Evolutionary conservation across 306 rosid species (phyloP), one percentile per base, ranked within the genome.

Genomic region (Prunus armeniaca): DNA sequence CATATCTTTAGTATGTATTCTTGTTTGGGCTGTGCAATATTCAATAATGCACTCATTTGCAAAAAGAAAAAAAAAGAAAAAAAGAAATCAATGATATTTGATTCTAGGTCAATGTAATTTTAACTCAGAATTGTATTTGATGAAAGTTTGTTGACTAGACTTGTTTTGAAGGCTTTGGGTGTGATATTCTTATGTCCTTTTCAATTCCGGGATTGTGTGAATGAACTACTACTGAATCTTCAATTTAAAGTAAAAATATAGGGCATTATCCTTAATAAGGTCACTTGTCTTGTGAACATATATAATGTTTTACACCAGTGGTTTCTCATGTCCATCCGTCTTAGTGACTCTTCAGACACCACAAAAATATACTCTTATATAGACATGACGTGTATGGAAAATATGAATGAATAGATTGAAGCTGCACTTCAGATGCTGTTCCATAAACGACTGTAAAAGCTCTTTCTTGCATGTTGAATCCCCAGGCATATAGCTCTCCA

Each of bases 401-500:
- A 22, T 54, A 54, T 71, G 81, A 38, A 68, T 72, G 63, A 60
- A 76, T 20, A 15, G 64, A 62, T 52, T 58, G 75, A 34, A 71
- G 61, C 30, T 62, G 76, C 30, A 41, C 72, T 63, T 69, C 27
- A 11, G 50, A 66, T 61, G 73, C 80, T 74, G 41, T 17, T 22
- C 32, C 49, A 55, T 24, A 24, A 66, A 50, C 18, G 68, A 69
- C 68, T 45, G 19, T 58, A 41, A 9, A 58, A 32, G 9, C 55
- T 22, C 75, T 74, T 41, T 63, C 51, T 75, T 83, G 63, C 49
- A 32, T 86, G 73, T 72, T 71, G 66, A 43, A 24, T 78, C 67
- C 4, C 56, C 84, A 94, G 98, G 97, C 97, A 66, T 87, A 91
- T 85, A 93, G 98, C 87, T 86, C 96, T 3, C 98, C 98, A 20